Base-by-base conservation (phyloP, 192 early-diverging fungal genomes). In the Powellomyces hirtus region DNA sequence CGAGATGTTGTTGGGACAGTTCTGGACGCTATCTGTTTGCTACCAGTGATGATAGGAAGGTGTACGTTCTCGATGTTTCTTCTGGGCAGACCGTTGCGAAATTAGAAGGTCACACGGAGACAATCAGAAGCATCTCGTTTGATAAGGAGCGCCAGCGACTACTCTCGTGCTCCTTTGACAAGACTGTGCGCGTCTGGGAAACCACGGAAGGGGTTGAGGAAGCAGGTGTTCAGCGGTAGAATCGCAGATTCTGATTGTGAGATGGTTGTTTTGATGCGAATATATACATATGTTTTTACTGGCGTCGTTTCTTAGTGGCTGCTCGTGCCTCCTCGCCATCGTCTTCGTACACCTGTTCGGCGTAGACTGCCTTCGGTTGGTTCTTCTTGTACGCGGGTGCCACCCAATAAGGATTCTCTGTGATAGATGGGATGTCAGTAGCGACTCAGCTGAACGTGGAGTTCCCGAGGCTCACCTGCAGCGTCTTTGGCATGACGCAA, bases 381-480 rank as follows among this genome's bases (percentile, higher is more conserved):
- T 81, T 91, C 14, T 78, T 75, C 67, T 89, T 79, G 62, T 97
- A 97, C 0, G 92, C 91, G 24, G 88, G 88, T 6, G 84, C 82
- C 65, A 96, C 86, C 89, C 93, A 98, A 74, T 85, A 84, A 4
- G 94, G 94, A 64, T 97, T 89, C 33, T 81, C 78, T 71, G 53
- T 11, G 40, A 8, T 11, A 42, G 40, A 42, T 42, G 40, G 8
- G 8, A 11, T 42, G 40, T 42, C 18, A 11, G 18, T 42, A 42
- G 10, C 40, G 10, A 42, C 40, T 42, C 18, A 8, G 40, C 18
- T 42, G 8, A 18, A 42, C 26, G n/a, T 16, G 5, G 16, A 49
- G 46, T 49, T 3, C 59, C n/a, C n/a, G 3, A 5, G 29, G 6
- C 6, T 56, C 68, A 78, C 77, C 63, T 66, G 90, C 88, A 0